These are phyloP conservation scores for Leptodermis oblonga DNA, from an alignment of 257 asterid genomes.

Conservation along the genomic window DNA sequence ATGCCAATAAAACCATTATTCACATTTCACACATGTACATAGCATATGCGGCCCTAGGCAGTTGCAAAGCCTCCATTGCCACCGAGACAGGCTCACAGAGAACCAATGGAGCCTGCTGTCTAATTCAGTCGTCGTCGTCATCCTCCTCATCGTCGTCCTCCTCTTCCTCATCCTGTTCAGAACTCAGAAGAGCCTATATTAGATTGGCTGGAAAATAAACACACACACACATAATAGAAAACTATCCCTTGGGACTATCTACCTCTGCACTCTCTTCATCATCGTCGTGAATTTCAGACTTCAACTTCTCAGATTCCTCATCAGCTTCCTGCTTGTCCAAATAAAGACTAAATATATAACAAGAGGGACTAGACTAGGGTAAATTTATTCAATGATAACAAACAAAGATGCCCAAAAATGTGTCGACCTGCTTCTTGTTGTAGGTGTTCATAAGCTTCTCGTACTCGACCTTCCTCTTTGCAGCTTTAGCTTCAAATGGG, in stretches of 20 bases:
- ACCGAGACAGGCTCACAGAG: background rate
- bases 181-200: conserved; percentile 6
- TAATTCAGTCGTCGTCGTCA: conserved; percentile 39
- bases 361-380: background rate
- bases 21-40: conserved; percentile 3
- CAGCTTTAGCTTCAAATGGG: conserved; percentile 96
- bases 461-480: conserved; percentile 71
- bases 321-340: conserved; percentile 64
- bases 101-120: background rate
- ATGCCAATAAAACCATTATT: conserved; percentile 3
- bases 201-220: background rate
- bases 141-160: conserved; percentile 49
- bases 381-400: background rate
- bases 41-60: background rate
- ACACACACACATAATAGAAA: background rate
- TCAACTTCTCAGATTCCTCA: conserved; percentile 68
- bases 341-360: background rate
- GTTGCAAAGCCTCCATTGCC: background rate
- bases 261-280: conserved; percentile 73
- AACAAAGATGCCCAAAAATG: background rate
- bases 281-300: conserved; percentile 59
- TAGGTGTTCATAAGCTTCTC: conserved; percentile 76
- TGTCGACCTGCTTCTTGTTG: conserved; percentile 71
- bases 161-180: conserved; percentile 43
- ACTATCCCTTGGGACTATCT: background rate